These are phyloP conservation scores for Erucastrum elatum DNA, from an alignment of 345 rosid species.

Conservation along the genomic window DNA sequence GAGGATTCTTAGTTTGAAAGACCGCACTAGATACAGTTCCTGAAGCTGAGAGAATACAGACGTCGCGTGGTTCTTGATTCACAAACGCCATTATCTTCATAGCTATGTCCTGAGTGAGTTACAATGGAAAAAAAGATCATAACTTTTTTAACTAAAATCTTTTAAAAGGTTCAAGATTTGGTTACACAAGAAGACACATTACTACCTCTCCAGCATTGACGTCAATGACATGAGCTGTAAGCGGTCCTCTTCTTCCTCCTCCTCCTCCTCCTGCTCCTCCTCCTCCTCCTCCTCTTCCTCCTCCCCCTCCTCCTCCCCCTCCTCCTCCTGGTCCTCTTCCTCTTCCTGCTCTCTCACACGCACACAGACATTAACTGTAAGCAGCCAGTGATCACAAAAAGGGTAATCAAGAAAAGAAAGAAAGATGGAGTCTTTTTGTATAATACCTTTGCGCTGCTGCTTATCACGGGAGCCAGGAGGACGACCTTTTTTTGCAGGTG, in stretches of 20 bases:
- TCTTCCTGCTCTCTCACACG: slow-evolving; percentile 40
- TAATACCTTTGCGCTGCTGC: slow-evolving; percentile 75
- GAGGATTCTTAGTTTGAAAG: background rate
- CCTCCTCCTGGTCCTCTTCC: no score
- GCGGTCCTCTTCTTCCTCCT: slow-evolving; percentile 72
- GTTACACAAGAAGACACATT: slow-evolving; percentile 24
- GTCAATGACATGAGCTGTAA: slow-evolving; percentile 89
- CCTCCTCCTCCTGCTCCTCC: background rate
- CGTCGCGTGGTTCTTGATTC: background rate
- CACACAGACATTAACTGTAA: slow-evolving; percentile 8
- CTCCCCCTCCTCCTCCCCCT: slow-evolving; percentile 40
- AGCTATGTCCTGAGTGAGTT: background rate
- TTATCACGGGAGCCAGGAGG: slow-evolving; percentile 89
- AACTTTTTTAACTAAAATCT: slow-evolving; percentile 8
- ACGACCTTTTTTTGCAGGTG: slow-evolving; percentile 45
- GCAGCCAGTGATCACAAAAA: background rate
- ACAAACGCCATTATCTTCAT: background rate
- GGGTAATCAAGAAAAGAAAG: background rate
- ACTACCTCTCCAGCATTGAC: slow-evolving; percentile 82
- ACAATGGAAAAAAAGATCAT: background rate
- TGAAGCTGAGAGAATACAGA: background rate
- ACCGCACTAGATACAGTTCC: background rate
- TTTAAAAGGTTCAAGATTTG: background rate
- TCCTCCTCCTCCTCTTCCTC: no score
- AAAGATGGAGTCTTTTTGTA: background rate